A percentile compares a stretch with the other conserved stretches of the same genome.
Evolutionary conservation across 352 stramenopile genomes (phyloP).

Genomic region (Phytophthora pinifolia): DNA sequence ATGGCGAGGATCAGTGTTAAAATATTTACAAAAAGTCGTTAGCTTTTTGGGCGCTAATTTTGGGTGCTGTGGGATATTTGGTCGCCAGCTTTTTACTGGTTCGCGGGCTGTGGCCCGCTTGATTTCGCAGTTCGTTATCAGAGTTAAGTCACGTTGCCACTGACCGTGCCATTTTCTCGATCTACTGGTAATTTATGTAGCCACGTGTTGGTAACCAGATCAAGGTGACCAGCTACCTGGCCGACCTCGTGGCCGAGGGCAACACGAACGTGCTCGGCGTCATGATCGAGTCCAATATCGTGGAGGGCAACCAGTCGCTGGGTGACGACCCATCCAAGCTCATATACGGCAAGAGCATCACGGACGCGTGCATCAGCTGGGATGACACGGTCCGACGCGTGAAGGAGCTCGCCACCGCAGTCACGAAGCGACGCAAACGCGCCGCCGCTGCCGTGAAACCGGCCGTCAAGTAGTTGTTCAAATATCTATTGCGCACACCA

Average conservation of each 20-base stretch:
- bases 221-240: constrained; percentile 73
- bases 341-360: constrained; percentile 87
- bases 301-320: constrained; percentile 84
- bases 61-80: too few species aligned
- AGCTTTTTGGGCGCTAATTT: too few species aligned
- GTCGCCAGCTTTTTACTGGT: too few species aligned
- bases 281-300: constrained; percentile 91
- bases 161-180: too few species aligned
- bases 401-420: constrained; percentile 55
- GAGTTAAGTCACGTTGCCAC: too few species aligned
- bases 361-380: constrained; percentile 86
- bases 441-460: constrained; percentile 14
- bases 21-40: too few species aligned
- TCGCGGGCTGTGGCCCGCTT: too few species aligned
- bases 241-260: constrained; percentile 58
- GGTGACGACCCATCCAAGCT: constrained; percentile 65
- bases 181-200: too few species aligned
- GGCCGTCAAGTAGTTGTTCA: constrained; percentile 21
- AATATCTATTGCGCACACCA: constrained; percentile 19
- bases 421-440: constrained; percentile 47
- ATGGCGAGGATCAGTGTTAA: too few species aligned
- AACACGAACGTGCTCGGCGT: constrained; percentile 73
- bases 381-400: constrained; percentile 73
- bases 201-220: too few species aligned
- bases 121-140: too few species aligned